Evolutionary conservation across 441 rosid genomes (phyloP).

Genomic region (Biscutella laevigata): DNA sequence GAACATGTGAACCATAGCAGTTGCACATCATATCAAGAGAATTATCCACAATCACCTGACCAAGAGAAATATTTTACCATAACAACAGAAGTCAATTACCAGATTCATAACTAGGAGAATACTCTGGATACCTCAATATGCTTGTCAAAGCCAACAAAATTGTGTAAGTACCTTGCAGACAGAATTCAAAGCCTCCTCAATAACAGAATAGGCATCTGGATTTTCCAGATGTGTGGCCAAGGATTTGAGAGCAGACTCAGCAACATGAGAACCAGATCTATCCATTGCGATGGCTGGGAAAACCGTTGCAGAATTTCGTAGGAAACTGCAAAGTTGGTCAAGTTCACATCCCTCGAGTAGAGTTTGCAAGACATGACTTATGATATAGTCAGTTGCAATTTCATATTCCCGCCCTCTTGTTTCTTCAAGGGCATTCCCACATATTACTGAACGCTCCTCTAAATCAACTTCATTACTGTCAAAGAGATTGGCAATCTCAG

Average conservation of each 20-base stretch:
- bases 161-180: constrained; percentile 63
- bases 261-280: constrained; percentile 90
- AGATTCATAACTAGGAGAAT: background rate
- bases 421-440: constrained; percentile 88
- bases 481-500: constrained; percentile 74
- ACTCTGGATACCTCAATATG: background rate
- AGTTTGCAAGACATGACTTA: constrained; percentile 74
- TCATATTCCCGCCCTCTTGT: constrained; percentile 80
- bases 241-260: constrained; percentile 85
- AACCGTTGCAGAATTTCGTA: constrained; percentile 43
- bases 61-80: constrained; percentile 12
- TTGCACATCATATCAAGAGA: constrained; percentile 63
- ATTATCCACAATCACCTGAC: constrained; percentile 54
- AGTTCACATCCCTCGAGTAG: constrained; percentile 78
- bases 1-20: constrained; percentile 87
- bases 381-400: constrained; percentile 79
- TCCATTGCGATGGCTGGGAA: constrained; percentile 87
- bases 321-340: constrained; percentile 73
- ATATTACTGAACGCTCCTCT: constrained; percentile 63
- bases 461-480: constrained; percentile 68
- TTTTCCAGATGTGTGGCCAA: constrained; percentile 64
- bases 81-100: background rate
- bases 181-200: constrained; percentile 55
- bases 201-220: constrained; percentile 41
- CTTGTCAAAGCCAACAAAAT: background rate